These are phyloP conservation scores for Hymenoscyphus linearis DNA, from an alignment of 2,329 filamentous ascomycete species.

Conservation along the genomic window DNA sequence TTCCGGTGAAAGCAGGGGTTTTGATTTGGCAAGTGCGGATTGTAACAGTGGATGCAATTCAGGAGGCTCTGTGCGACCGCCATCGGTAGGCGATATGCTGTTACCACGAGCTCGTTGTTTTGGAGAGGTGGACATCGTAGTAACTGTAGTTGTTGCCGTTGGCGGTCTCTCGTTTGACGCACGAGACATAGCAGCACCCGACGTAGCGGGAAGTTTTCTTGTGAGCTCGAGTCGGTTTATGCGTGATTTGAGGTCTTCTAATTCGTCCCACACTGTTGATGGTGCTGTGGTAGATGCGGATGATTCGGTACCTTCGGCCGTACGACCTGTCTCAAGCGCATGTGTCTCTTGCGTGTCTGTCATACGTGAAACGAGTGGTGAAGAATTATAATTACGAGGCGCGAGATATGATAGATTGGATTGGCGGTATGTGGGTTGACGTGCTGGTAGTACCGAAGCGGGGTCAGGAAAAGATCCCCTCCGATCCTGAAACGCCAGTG, in stretches of 20 bases:
- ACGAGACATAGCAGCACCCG: constrained; percentile 67
- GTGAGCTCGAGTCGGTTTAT: constrained; percentile 87
- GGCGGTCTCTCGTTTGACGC: constrained; percentile 68
- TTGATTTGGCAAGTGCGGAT: constrained; percentile 75
- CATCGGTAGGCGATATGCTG: constrained; percentile 40
- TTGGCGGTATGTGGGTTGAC: constrained; percentile 28
- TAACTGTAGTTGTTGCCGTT: constrained; percentile 86
- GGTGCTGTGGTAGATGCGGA: constrained; percentile 82
- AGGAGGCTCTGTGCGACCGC: constrained; percentile 38
- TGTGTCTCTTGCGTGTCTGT: constrained; percentile 38
- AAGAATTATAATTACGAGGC: constrained; percentile 44
- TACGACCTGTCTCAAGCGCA: constrained; percentile 39
- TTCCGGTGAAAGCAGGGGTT: constrained; percentile 60
- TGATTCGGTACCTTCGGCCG: constrained; percentile 71
- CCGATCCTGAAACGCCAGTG: constrained; percentile 22
- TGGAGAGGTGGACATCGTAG: constrained; percentile 85
- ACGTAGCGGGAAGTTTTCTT: constrained; percentile 78
- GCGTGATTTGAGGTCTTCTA: constrained; percentile 90
- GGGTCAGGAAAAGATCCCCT: constrained; percentile 24
- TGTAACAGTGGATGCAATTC: constrained; percentile 74
- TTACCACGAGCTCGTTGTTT: constrained; percentile 57
- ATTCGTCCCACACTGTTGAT: constrained; percentile 94
- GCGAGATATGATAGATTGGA: constrained; percentile 31
- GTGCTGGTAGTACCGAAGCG: constrained; percentile 17
- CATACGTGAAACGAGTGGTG: constrained; percentile 49